Evolutionary conservation across 768 basidiomycete genomes (phyloP), one percentile per base, ranked within the genome.

Genomic region (Strobilomyces confusus): DNA sequence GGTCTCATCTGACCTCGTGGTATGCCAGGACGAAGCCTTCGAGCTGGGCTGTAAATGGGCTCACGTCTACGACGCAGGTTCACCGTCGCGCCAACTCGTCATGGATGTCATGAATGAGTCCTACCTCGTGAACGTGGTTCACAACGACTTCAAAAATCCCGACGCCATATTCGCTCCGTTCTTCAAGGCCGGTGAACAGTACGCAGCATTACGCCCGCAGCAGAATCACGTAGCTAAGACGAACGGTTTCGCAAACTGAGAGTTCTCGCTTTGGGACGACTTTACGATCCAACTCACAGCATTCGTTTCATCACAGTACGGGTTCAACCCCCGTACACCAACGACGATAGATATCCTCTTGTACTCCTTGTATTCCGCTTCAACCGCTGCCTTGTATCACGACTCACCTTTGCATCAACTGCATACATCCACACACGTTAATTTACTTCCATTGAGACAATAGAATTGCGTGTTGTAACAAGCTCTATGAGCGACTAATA

Each of bases 31-130:
- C 62, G 95, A 98, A 68, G 95, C 95, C 9, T 98, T 83, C 60
- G 92, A 95, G 67, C 82, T 97, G 23, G 95, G 94, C 6, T 74
- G 80, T 41, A 92, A 95, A 72, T 98, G 95, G 95, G 89, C 92
- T 14, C 79, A 82, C 58, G 69, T 93, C 49, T 97, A 97, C 66
- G 91, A 92, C 46, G 72, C 83, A 29, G 83, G 80, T 32, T 89
- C 92, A 1, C 76, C 80, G 3, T 83, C 91, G 15, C 82, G 85
- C 50, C 82, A 86, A 63, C 73, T 95, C 56, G 87, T 97, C 67
- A 72, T 77, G 56, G 80, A 83, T 33, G 70, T 92, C 64, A 90
- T 97, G 87, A 83, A 92, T 53, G 80, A 79, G 1, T 88, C 77
- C 56, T 85, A 83, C 73, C 85, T 98, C 58, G 92, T 97, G 60